Base-by-base conservation (phyloP, 208 protist species). In the Porcisia deanei region DNA sequence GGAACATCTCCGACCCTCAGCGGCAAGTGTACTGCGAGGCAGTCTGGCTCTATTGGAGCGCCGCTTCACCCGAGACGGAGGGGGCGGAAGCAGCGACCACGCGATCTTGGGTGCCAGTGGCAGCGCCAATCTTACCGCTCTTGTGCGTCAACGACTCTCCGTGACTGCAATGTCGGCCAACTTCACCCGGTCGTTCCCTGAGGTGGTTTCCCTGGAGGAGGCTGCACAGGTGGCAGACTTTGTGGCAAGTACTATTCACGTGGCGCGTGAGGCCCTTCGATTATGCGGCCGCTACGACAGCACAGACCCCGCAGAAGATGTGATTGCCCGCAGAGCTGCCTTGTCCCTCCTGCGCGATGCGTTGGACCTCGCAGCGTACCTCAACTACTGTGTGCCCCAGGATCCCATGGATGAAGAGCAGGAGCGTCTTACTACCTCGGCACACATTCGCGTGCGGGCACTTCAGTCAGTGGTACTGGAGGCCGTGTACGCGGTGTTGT, bases 361-460 rank as follows among this genome's bases (percentile, higher is more conserved):
- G 41, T 81, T 94, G 25, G 84, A 88, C 60, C 39, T 95, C 10
- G 81, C 84, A 25, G 83, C 87, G 10, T 79, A 82, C 54, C 78
- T 96, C 25, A 94, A 93, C 81, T 87, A 85, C 39, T 89, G 79
- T 74, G 81, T 83, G 1, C 85, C 86, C 16, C 88, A 90, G 41
- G 78, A 89, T 71, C 81, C 82, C 5, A 59, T 74, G 22, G 84
- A 93, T 73, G 91, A 93, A 41, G 90, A 93, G 37, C 77, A 88
- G 39, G 88, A 96, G 76, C 80, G 90, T 5, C 73, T 88, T 60
- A 93, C 90, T 54, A 96, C 93, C 34, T 90, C 91, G 1, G 79
- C 83, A 10, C 76, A 93, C 71, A 83, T 77, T 12, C 86, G 85
- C 49, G 86, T 97, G 66, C 79, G 90, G 67, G 71, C 88, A 60